Evolutionary conservation across 2,329 filamentous ascomycete genomes (phyloP), one percentile per base, ranked within the genome.

Genomic region (Trichoderma harzianum): DNA sequence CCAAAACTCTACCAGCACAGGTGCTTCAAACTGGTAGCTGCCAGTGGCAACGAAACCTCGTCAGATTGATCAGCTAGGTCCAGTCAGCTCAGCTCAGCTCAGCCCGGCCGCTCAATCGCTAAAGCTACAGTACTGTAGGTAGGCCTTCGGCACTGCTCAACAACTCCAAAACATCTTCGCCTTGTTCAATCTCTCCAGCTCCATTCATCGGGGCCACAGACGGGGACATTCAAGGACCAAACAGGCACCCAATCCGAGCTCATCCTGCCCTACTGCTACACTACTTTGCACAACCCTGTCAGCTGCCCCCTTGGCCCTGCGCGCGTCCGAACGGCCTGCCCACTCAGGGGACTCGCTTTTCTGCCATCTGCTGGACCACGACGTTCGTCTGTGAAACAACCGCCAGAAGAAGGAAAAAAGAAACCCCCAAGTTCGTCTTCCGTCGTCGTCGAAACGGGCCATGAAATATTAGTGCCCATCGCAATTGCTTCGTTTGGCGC

Each of bases 401-500:
- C 10, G 57, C 57, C 57, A 67, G 57, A 78, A 36, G 58, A 39
- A 47, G 43, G 77, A 79, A 78, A 67, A 73, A 79, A 68, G 57
- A 60, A 60, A 21, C 28, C 57, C 57, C 32, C 34, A 70, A 70
- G 79, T 79, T 79, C 72, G 55, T 61, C 47, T 51, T 69, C 74
- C 74, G 74, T 75, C 74, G 76, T 75, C 72, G 75, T 75, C 79
- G 77, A 82, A 60, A 34, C 57, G 30, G 57, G 83, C 78, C 78
- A 86, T 86, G 85, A 81, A 80, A 83, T 81, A 81, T 77, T 78
- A 28, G 39, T n/a, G 39, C 18, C 39, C 16, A 18, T 43, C 16
- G 78, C 81, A 78, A 75, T 76, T 76, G 75, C 75, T 76, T 78
- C 75, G 80, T 82, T 83, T 80, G 79, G 18, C 82, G 77, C 77